Evolutionary conservation across 768 basidiomycete genomes (phyloP).

Genomic region (Pisolithus sp.): DNA sequence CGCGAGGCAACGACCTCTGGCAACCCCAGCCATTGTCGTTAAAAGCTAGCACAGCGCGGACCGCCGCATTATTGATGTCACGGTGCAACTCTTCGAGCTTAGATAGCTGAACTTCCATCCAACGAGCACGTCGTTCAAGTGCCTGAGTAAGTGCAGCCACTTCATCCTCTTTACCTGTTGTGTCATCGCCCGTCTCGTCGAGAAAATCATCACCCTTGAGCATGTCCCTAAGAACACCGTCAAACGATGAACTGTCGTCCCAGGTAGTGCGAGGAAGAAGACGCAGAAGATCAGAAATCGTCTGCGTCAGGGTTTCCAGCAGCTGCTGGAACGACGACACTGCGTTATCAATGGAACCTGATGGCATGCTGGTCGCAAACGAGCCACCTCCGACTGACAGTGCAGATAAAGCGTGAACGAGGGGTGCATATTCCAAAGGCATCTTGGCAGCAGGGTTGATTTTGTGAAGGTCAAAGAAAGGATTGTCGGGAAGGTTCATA

Average conservation of each 20-base stretch:
- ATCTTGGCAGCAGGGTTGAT: constrained; percentile 73
- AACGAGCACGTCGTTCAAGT: constrained; percentile 81
- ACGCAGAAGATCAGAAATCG: constrained; percentile 79
- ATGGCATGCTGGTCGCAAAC: constrained; percentile 72
- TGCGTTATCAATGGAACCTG: constrained; percentile 85
- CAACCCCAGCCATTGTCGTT: constrained; percentile 85
- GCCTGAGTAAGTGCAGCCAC: constrained; percentile 79
- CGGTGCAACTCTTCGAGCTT: constrained; percentile 86
- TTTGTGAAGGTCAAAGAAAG: constrained; percentile 69
- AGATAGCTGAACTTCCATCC: constrained; percentile 89
- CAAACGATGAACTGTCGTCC: constrained; percentile 87
- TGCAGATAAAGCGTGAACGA: constrained; percentile 82
- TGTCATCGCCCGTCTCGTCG: constrained; percentile 65
- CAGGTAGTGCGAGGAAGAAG: constrained; percentile 83
- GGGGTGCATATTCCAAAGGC: constrained; percentile 77
- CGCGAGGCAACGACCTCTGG: constrained; percentile 59
- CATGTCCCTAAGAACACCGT: constrained; percentile 82
- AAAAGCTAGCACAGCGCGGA: constrained; percentile 73
- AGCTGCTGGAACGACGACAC: constrained; percentile 87
- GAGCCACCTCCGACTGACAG: constrained; percentile 81
- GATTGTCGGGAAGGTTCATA: constrained; percentile 62
- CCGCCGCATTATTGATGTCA: constrained; percentile 85
- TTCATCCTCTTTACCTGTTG: constrained; percentile 68
- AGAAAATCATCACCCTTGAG: constrained; percentile 83
- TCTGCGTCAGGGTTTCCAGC: constrained; percentile 82